Evolutionary conservation across 139 green algal species (phyloP), one percentile per base, ranked within the genome.

Genomic region (Penium margaritaceum): DNA sequence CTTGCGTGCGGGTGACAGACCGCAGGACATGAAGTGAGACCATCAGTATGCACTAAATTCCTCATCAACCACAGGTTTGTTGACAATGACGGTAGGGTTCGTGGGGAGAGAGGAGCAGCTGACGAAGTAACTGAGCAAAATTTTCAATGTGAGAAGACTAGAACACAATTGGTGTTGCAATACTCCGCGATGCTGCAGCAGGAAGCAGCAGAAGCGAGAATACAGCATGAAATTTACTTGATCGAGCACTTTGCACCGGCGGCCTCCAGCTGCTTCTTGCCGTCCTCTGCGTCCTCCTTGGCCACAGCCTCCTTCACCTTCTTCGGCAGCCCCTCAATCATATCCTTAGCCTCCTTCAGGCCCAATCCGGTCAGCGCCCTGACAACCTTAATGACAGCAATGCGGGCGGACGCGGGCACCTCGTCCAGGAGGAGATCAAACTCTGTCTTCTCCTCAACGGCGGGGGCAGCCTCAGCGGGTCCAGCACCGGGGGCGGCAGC

Each of bases 301-400:
- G 80, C 75, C 37, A 82, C 61, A 64, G 39, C 69, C 67, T 85
- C 62, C 74, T 88, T 85, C 61, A 88, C 70, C 44, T 68, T 66
- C 74, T 88, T 88, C 72, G 84, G 84, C 70, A 88, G 72, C 61
- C 74, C 77, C 47, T 76, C 83, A 67, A 80, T 88, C 70, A 85
- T 71, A 51, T 88, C 84, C 85, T 88, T 88, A 67, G 84, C 84
- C 79, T 88, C 84, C 83, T 88, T 88, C 77, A 88, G 76, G 51
- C 83, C 84, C 65, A 88, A 76, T 63, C 60, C 68, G 63, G 83
- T 88, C 75, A 88, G 24, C 24, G 66, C 36, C 5, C 66, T 24
- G 14, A 77, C 61, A 24, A 77, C 70, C 61, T 77, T 77, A 63
- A 77, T 77, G 7, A 77, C 70, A 14, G 61, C 61, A 57, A 77